Base-by-base conservation (phyloP, 768 basidiomycete genomes). In the Lactarius akahatsu region DNA sequence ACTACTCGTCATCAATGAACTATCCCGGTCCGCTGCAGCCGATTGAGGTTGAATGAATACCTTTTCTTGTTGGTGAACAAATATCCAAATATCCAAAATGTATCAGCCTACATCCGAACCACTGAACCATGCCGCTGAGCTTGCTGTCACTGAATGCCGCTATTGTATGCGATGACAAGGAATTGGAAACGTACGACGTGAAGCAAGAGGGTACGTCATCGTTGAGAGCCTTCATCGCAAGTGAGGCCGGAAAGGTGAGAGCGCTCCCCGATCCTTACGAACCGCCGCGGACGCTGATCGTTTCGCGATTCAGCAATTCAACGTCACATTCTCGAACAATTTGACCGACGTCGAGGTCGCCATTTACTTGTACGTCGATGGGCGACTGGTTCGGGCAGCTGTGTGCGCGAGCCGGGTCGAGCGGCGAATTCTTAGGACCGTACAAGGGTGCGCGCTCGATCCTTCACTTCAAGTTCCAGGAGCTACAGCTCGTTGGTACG, bases 401-500 rank as follows among this genome's bases (percentile, higher is more conserved):
- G 13, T 23, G 2, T 61, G 1, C 41, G 11, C 45, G 4, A 50
- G 20, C 38, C 23, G n/a, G 47, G 50, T 20, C 23, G 28, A n/a
- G 5, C 7, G 32, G 40, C 20, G 38, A 32, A 4, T n/a, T 67
- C n/a, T 2, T 20, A 23, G 61, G 66, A 15, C 20, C 61, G 23
- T 57, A 57, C 20, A 62, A 50, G 36, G 8, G 15, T 28, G 0
- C 43, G 2, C 4, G 4, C 1, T 40, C 57, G 11, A 16, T 59
- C 40, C 52, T 67, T 16, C 61, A 61, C 28, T 67, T 67, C 61
- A 62, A 67, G 10, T 67, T 67, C 11, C 61, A 58, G 13, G 61
- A 67, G 41, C n/a, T 67, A n/a, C 23, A 62, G 30, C 41, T 67
- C 11, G 61, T 67, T 26, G 66, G 66, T 67, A 52, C 57, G 66